Conservation (phyloP, 2,329 filamentous ascomycete genomes). For the Fusarium sp. region DNA sequence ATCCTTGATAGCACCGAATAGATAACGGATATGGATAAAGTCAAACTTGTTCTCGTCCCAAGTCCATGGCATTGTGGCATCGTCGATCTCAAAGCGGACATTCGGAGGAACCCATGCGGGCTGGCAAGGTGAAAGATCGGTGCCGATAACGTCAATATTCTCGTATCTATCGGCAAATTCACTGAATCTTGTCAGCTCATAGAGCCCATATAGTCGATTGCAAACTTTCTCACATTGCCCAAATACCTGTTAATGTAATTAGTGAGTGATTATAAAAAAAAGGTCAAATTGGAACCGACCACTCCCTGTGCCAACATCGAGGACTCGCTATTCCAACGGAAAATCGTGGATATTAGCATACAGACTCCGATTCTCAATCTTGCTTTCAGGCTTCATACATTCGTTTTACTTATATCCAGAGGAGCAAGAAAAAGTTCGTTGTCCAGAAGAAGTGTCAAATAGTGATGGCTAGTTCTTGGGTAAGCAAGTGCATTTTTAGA, state of each 20-base stretch:
- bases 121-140: slow-evolving; percentile 4
- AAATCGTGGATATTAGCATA: not conserved
- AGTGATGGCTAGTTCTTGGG: slow-evolving; percentile 8
- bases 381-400: not conserved
- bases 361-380: no score
- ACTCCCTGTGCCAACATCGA: slow-evolving; percentile 5
- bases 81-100: slow-evolving; percentile 6
- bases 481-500: not conserved
- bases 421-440: slow-evolving; percentile 5
- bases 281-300: not conserved
- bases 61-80: slow-evolving; percentile 2
- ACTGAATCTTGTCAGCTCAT: not conserved
- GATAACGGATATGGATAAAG: slow-evolving; percentile 8
- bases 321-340: not conserved
- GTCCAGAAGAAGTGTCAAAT: not conserved
- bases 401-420: not conserved
- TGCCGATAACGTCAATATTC: slow-evolving; percentile 3
- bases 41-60: slow-evolving; percentile 1
- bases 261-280: not conserved
- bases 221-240: not conserved
- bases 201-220: not conserved
- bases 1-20: slow-evolving; percentile 5
- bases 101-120: slow-evolving; percentile 7
- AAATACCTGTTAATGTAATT: not conserved
- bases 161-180: slow-evolving; percentile 5